These are phyloP conservation scores for Taxillus chinensis DNA, from an alignment of 164 flowering plant species.

Conservation along the genomic window DNA sequence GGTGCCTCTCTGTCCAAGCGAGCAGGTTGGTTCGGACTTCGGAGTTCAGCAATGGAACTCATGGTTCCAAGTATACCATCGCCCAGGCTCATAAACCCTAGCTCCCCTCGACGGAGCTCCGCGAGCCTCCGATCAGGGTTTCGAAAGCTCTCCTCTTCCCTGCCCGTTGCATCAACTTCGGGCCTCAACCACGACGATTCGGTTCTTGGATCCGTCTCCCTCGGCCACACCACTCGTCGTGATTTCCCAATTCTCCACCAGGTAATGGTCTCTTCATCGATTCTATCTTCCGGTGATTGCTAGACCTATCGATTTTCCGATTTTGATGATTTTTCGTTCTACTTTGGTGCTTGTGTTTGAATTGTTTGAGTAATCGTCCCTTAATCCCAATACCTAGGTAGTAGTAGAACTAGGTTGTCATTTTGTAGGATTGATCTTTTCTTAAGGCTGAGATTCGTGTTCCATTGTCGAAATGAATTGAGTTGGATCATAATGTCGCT, in stretches of 20 bases:
- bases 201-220: slow-evolving; percentile 26
- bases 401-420: neutral
- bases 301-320: too few relatives aligned
- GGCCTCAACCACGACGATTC: slow-evolving; percentile 7
- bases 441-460: too few relatives aligned
- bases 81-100: slow-evolving; percentile 12
- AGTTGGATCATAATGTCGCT: too few relatives aligned
- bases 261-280: slow-evolving; percentile 21
- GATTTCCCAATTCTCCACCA: slow-evolving; percentile 94
- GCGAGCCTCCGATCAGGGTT: slow-evolving; percentile 1
- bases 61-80: slow-evolving; percentile 20
- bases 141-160: neutral
- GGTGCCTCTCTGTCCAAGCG: neutral
- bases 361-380: neutral
- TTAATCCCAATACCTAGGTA: neutral
- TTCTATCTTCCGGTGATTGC: neutral
- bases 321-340: neutral
- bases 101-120: neutral
- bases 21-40: neutral
- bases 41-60: slow-evolving; percentile 16
- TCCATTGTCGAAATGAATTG: too few relatives aligned
- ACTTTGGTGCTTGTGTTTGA: neutral
- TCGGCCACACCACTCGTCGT: slow-evolving; percentile 60
- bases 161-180: slow-evolving; percentile 17
- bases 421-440: neutral